phyloP scores from a whole-genome alignment of 305 asterid species.

The Solanum hybrid region DNA sequence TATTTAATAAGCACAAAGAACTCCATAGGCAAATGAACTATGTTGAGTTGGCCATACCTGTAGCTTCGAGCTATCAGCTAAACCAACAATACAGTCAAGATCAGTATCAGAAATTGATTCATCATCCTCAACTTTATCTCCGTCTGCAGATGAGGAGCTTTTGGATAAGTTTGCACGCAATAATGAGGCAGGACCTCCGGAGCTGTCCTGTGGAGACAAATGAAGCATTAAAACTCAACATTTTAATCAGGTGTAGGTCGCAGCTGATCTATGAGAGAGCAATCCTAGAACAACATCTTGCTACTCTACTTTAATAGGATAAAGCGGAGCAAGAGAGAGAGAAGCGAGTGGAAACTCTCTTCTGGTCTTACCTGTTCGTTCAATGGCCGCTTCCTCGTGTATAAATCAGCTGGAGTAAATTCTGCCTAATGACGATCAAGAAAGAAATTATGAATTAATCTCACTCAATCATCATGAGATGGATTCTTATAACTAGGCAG shows the following conservation, averaged over 20 bases:
- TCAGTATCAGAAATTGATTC: conserved; percentile 82
- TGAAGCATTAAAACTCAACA: conserved; percentile 14
- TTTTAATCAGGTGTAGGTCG: background rate
- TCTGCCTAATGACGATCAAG: conserved; percentile 55
- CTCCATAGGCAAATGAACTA: background rate
- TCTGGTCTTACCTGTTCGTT: conserved; percentile 41
- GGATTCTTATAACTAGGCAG: background rate
- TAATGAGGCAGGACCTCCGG: conserved; percentile 35
- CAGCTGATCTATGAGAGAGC: background rate
- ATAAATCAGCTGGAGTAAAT: conserved; percentile 74
- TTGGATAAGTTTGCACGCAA: conserved; percentile 37
- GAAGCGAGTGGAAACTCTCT: background rate
- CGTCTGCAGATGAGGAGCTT: conserved; percentile 36
- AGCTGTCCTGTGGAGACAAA: conserved; percentile 46
- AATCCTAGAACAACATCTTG: background rate
- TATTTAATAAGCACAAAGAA: conserved; percentile 10
- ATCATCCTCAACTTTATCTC: conserved; percentile 52
- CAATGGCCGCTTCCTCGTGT: conserved; percentile 77
- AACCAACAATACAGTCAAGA: conserved; percentile 90
- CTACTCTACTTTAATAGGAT: background rate
- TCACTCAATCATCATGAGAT: background rate
- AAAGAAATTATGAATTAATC: conserved; percentile 4
- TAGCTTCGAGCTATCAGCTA: conserved; percentile 56
- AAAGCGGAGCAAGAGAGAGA: background rate
- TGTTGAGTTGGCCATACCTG: conserved; percentile 40